Evolutionary conservation across 805 yeast genomes (phyloP).

Genomic region (Spathaspora boniae): DNA sequence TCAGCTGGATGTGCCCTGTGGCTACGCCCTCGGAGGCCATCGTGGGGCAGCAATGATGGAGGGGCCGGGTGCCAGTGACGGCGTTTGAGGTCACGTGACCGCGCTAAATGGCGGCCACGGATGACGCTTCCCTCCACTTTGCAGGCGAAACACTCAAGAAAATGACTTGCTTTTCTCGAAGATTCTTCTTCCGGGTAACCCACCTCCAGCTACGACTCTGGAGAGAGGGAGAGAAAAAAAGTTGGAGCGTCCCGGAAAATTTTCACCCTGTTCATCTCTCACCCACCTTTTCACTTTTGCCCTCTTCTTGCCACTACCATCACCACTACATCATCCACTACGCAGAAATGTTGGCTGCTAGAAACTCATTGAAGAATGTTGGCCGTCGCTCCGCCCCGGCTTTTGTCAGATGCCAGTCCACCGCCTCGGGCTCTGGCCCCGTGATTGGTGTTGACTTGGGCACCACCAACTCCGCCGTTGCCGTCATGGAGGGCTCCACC

Average conservation of each 20-base stretch:
- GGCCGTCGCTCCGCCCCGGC: constrained; percentile 26
- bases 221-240: constrained; percentile 2
- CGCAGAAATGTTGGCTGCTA: constrained; percentile 38
- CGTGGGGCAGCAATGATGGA: too few species aligned
- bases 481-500: constrained; percentile 72
- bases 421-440: constrained; percentile 41
- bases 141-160: neutral
- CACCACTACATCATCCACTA: neutral
- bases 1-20: too few species aligned
- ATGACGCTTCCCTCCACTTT: too few species aligned
- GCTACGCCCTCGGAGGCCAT: too few species aligned
- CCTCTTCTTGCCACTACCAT: neutral
- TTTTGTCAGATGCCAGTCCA: constrained; percentile 27
- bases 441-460: constrained; percentile 87
- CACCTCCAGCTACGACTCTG: neutral
- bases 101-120: too few species aligned
- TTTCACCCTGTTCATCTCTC: constrained; percentile 1
- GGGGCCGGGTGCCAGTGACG: too few species aligned
- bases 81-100: too few species aligned
- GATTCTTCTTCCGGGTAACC: neutral
- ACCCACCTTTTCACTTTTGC: neutral
- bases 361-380: constrained; percentile 36
- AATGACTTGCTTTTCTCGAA: neutral
- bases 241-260: constrained; percentile 1
- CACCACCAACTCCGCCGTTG: constrained; percentile 88